Evolutionary conservation across 176 grass and related monocot species (phyloP), one percentile per base, ranked within the genome.

Genomic region (Musa acuminata): DNA sequence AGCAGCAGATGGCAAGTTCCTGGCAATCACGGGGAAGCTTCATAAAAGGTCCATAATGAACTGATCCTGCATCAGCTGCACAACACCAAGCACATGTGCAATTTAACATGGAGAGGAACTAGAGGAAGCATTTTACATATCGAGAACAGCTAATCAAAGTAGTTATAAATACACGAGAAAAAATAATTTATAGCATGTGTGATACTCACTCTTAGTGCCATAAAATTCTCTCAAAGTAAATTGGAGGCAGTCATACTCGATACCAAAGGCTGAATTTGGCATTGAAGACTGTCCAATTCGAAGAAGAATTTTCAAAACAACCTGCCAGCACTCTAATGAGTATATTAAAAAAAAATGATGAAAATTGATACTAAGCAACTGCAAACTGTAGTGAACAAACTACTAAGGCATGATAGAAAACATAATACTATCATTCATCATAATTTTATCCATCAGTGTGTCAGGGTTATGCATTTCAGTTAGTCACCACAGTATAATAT

Each of bases 1-100:
- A 87, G 74, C 90, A 90, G 75, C 82, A 88, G 52, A 88, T 73
- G 23, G 90, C 87, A 80, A 97, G 82, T 75, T 90, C 90, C 83
- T 97, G 85, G 83, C 90, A 90, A 58, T 90, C 90, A 4, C 4
- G 23, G 1, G 81, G 75, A 54, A 90, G 78, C 26, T 87, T 82
- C 77, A 88, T 50, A 67, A 97, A 97, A 72, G 82, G 80, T 35
- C 93, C 93, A 84, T 74, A 75, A 64, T 88, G 80, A 69, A 84
- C 55, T 19, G 27, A 72, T 82, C 81, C 89, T 84, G 68, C 80
- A 77, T 80, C 66, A 67, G 83, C 89, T 92, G 86, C 75, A 77
- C 1, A 77, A 55, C 17, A 58, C 51, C 13, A 35, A 59, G 16
- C 55, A 78, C 64, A 64, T 78, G 66, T 16, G 6, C 24, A 80